A percentile compares a stretch with the other conserved stretches of the same genome.
phyloP scores from a whole-genome alignment of 306 rosid species.

The Ochetophila trinervis region DNA sequence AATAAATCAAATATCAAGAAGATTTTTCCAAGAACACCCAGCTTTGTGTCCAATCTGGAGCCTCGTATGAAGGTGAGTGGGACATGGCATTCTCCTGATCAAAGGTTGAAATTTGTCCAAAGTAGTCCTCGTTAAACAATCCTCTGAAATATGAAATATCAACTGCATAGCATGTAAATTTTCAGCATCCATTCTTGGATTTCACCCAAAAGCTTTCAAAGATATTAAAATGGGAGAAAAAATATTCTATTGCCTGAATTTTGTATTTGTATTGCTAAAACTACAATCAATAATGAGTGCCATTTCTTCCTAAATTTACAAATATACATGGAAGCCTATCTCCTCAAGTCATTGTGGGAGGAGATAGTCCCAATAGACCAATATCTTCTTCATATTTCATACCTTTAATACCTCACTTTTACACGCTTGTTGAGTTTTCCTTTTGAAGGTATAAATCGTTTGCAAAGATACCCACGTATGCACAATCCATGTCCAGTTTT shows the following conservation, averaged over 20 bases:
- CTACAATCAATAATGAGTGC: neutral
- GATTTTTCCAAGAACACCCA: no score
- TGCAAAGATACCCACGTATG: conserved; percentile 1
- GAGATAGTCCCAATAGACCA: neutral
- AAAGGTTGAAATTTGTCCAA: no score
- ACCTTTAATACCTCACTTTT: neutral
- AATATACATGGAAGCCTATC: conserved; percentile 7
- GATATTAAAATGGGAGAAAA: neutral
- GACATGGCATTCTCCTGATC: no score
- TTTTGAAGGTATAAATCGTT: neutral
- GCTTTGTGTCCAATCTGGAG: no score
- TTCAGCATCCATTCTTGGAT: no score
- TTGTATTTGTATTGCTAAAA: neutral
- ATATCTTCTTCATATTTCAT: conserved; percentile 5
- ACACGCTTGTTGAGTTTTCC: neutral
- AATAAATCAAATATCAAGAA: no score
- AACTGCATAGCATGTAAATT: no score
- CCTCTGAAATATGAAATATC: no score
- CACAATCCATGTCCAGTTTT: neutral
- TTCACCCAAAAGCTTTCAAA: neutral
- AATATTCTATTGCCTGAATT: neutral
- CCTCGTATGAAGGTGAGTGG: no score
- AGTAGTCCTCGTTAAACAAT: no score
- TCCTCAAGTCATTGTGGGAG: conserved; percentile 5
- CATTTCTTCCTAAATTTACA: conserved; percentile 9